Percentiles rank a stretch among this genome's conserved stretches.
phyloP scores from a whole-genome alignment of 345 rosid species.

The Erysimum cheiranthoides region DNA sequence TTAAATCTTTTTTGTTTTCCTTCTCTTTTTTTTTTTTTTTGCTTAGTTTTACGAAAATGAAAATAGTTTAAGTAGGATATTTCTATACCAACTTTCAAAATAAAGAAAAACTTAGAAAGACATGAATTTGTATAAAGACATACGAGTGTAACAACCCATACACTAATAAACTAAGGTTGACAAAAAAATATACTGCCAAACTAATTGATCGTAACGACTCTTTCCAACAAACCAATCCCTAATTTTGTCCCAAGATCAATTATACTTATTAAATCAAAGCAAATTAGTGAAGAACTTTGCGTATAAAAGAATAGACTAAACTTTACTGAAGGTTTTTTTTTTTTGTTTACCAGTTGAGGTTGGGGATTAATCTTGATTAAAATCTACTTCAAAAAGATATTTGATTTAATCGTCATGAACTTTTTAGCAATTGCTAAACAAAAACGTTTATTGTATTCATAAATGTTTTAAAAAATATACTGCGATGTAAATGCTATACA shows the following conservation, averaged over 20 bases:
- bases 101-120: neutral
- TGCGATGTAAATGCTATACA: too few species aligned
- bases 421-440: too few species aligned
- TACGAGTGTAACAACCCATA: conserved; percentile 1
- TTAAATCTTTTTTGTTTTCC: neutral
- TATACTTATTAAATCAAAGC: neutral
- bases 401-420: too few species aligned
- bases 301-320: neutral
- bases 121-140: conserved; percentile 6
- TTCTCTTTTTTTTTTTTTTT: too few species aligned
- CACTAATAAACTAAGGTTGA: conserved; percentile 8
- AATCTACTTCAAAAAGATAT: too few species aligned
- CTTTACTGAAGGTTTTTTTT: neutral
- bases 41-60: neutral
- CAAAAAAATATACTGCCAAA: conserved; percentile 11
- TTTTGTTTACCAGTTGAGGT: too few species aligned
- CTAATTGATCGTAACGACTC: conserved; percentile 18
- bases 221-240: neutral
- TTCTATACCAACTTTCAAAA: conserved; percentile 11
- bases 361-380: too few species aligned
- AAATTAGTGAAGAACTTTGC: neutral
- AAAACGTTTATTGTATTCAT: too few species aligned
- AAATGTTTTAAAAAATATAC: too few species aligned
- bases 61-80: neutral
- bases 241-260: neutral